Percentiles rank a stretch among this genome's conserved stretches.
phyloP scores from a whole-genome alignment of 2,329 filamentous ascomycete species.

The Neurospora crassa region DNA sequence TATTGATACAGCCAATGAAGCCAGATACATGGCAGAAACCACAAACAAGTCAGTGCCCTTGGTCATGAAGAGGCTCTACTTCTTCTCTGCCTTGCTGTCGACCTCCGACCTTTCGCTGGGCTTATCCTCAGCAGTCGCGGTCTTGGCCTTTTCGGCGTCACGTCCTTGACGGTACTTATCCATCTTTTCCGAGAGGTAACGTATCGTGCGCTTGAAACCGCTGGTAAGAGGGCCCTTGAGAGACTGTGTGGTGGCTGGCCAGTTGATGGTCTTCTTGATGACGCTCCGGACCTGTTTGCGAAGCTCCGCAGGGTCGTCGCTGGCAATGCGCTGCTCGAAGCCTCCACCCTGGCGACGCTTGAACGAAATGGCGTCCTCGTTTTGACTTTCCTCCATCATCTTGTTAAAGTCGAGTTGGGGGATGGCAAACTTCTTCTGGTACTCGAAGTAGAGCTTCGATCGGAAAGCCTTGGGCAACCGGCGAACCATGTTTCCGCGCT shows the following conservation, averaged over 20 bases:
- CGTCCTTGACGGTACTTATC: slow-evolving; percentile 48
- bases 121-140: neutral
- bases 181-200: slow-evolving; percentile 77
- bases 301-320: slow-evolving; percentile 57
- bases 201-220: slow-evolving; percentile 57
- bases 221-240: slow-evolving; percentile 76
- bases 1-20: neutral
- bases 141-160: slow-evolving; percentile 8
- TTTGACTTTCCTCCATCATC: slow-evolving; percentile 69
- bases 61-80: neutral
- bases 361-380: slow-evolving; percentile 60
- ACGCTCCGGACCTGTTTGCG: slow-evolving; percentile 60
- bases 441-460: slow-evolving; percentile 85
- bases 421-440: slow-evolving; percentile 83
- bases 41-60: neutral
- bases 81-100: slow-evolving; percentile 3
- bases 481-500: slow-evolving; percentile 92
- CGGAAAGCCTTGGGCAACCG: slow-evolving; percentile 81
- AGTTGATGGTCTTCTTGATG: slow-evolving; percentile 80
- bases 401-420: slow-evolving; percentile 73
- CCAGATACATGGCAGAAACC: neutral
- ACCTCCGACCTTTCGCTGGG: neutral
- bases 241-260: slow-evolving; percentile 85
- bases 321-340: slow-evolving; percentile 79
- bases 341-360: slow-evolving; percentile 67